phyloP scores from a whole-genome alignment of 2,329 filamentous ascomycete species.

The Beauveria caledonica region DNA sequence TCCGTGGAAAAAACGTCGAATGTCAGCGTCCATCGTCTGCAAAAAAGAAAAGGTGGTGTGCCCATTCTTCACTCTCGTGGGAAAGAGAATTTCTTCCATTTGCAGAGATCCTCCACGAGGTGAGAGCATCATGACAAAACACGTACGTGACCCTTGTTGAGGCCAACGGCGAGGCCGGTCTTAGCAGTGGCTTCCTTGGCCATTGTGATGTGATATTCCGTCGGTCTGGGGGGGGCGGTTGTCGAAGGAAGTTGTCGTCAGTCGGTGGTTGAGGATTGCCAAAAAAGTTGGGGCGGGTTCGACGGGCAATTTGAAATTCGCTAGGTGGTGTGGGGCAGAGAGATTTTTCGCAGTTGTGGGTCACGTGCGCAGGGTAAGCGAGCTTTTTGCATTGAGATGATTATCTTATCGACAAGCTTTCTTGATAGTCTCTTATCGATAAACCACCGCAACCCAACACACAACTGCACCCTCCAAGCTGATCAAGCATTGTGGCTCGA shows the following conservation, averaged over 20 bases:
- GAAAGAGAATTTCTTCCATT: constrained; percentile 13
- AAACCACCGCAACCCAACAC: not conserved
- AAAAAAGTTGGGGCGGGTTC: not conserved
- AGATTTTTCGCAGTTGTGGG: constrained; percentile 17
- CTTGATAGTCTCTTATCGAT: not conserved
- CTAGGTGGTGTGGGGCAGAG: constrained; percentile 9
- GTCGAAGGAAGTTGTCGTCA: constrained; percentile 19
- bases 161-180: constrained; percentile 52
- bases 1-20: constrained; percentile 28
- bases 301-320: constrained; percentile 2
- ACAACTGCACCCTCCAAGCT: no score
- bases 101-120: constrained; percentile 68
- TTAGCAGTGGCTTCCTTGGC: constrained; percentile 51
- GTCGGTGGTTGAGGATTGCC: constrained; percentile 23
- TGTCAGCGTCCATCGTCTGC: constrained; percentile 58
- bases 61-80: constrained; percentile 19
- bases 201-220: constrained; percentile 34
- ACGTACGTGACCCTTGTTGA: constrained; percentile 59
- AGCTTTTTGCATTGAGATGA: not conserved
- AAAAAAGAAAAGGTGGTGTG: constrained; percentile 14
- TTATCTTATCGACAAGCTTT: not conserved
- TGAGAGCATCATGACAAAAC: constrained; percentile 46
- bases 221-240: constrained; percentile 17
- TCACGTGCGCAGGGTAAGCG: constrained; percentile 21
- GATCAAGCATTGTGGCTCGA: no score